Base-by-base conservation (phyloP, 208 protist genomes). In the Trichomonas gallinae region DNA sequence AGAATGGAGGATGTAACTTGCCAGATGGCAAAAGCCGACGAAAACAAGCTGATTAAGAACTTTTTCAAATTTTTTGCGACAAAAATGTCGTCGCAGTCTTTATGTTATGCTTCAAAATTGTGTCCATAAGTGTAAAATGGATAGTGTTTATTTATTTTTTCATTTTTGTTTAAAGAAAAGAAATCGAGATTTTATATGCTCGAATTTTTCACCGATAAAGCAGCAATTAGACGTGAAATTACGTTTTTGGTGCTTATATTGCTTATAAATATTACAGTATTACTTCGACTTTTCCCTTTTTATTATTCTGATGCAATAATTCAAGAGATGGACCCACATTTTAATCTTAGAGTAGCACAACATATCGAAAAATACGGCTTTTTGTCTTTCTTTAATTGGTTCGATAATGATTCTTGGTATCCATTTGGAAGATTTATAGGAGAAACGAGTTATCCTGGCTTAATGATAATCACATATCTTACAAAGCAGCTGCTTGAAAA, bases 301-400 rank as follows among this genome's bases (percentile, higher is more conserved):
- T 42, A 42, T 17, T 36, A 34, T 42, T 85, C 26, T 23, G 81
- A 85, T 34, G 34, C 81, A 42, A 34, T 85, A 15, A 85, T 85
- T 85, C 81, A 85, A 40, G 81, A 85, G 31, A 36, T 34, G 10
- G 81, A 85, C n/a, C 34, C 81, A 42, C 81, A 85, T 85, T 85
- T 85, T 40, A 85, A 85, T 85, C n/a, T 15, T 8, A 85, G 34
- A 85, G 11, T 40, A 9, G 34, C 34, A 6, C 6, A 34, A 40
- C 42, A 42, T n/a, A 40, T 85, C 21, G 93, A 97, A 26, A 97
- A 98, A 44, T 96, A 99, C 97, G 99, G 99, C 96, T 98, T 98
- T 97, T 97, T 98, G 81, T 97, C 99, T 63, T 99, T 99, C 97
- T 98, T 98, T 97, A 99, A 99, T 98, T 99, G 99, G 99, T 99